A percentile compares a stretch with the other conserved stretches of the same genome.
phyloP scores from a whole-genome alignment of 1,284 basidiomycete genomes.

The Rhodotorula sp. region DNA sequence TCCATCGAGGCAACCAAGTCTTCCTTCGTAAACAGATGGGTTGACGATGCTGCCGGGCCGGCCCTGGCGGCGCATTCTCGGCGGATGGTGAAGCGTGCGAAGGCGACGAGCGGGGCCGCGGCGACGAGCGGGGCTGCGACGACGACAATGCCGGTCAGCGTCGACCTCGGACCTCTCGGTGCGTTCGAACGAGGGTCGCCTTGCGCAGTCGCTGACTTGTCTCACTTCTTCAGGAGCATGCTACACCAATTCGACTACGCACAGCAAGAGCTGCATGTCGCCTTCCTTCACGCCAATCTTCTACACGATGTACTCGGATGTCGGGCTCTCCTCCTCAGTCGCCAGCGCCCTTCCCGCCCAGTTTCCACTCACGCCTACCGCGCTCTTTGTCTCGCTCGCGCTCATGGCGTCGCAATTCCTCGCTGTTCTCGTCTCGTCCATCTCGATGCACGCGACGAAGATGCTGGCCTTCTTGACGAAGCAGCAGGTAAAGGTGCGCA shows the following conservation, averaged over 20 bases:
- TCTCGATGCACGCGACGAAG: slow-evolving; percentile 17
- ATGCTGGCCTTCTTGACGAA: slow-evolving; percentile 6
- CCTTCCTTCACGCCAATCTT: slow-evolving; percentile 38
- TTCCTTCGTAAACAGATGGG: slow-evolving; percentile 10
- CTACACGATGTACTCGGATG: slow-evolving; percentile 15
- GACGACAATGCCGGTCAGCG: background rate
- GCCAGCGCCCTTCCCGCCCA: slow-evolving; percentile 18
- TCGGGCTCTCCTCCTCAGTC: background rate
- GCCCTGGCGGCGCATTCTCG: background rate
- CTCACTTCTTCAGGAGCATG: slow-evolving; percentile 11
- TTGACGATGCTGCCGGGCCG: background rate
- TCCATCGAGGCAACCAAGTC: slow-evolving; percentile 5
- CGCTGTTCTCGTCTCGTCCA: slow-evolving; percentile 14
- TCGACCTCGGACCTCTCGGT: slow-evolving; percentile 30
- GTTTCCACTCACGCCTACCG: slow-evolving; percentile 32
- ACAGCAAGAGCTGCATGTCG: slow-evolving; percentile 5
- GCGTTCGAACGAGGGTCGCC: background rate
- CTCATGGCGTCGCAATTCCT: slow-evolving; percentile 19
- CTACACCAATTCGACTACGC: slow-evolving; percentile 8
- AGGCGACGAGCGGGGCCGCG: background rate
- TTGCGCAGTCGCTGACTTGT: background rate
- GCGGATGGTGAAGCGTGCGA: slow-evolving; percentile 14
- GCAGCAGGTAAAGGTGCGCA: slow-evolving; percentile 13
- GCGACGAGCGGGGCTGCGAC: background rate
- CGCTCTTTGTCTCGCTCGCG: slow-evolving; percentile 26